Percentiles rank a stretch among this genome's conserved stretches.
Evolutionary conservation across 495 filamentous ascomycete genomes (phyloP).

Genomic region (Annulohypoxylon bovei): DNA sequence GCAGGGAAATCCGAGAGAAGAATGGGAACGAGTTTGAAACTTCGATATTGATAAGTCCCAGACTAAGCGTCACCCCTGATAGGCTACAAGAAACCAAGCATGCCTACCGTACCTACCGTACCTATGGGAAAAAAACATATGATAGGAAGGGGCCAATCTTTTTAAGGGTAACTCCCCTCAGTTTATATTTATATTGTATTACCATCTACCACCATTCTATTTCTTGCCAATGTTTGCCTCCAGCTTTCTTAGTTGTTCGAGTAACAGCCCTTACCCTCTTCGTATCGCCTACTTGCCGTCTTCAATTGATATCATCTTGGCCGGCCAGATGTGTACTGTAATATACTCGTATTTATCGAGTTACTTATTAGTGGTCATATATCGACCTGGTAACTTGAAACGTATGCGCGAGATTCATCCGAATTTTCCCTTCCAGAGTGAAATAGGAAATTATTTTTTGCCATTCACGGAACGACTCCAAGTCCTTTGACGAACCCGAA

Average conservation of each 20-base stretch:
- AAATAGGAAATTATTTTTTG: background rate
- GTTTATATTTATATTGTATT: background rate
- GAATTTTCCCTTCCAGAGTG: background rate
- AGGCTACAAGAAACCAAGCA: conserved; percentile 16
- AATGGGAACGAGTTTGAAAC: conserved; percentile 31
- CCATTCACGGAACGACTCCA: conserved; percentile 8
- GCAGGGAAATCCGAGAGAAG: conserved; percentile 1
- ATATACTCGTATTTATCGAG: background rate
- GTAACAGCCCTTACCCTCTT: background rate
- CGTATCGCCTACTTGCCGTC: background rate
- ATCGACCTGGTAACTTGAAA: conserved; percentile 2
- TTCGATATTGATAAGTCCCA: conserved; percentile 28
- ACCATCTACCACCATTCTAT: background rate
- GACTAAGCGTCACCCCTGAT: conserved; percentile 34
- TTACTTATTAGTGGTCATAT: background rate
- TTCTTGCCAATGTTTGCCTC: conserved; percentile 12
- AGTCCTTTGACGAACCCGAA: conserved; percentile 24
- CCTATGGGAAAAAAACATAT: background rate
- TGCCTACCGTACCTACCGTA: conserved; percentile 29
- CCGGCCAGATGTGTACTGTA: no score
- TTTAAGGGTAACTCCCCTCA: background rate
- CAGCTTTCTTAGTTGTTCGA: conserved; percentile 4
- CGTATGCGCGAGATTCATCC: conserved; percentile 8
- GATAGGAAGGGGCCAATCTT: conserved; percentile 2
- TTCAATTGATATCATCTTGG: conserved; percentile 17